These are phyloP conservation scores for Xylaria curta DNA, from an alignment of 495 filamentous ascomycete species.

Conservation along the genomic window DNA sequence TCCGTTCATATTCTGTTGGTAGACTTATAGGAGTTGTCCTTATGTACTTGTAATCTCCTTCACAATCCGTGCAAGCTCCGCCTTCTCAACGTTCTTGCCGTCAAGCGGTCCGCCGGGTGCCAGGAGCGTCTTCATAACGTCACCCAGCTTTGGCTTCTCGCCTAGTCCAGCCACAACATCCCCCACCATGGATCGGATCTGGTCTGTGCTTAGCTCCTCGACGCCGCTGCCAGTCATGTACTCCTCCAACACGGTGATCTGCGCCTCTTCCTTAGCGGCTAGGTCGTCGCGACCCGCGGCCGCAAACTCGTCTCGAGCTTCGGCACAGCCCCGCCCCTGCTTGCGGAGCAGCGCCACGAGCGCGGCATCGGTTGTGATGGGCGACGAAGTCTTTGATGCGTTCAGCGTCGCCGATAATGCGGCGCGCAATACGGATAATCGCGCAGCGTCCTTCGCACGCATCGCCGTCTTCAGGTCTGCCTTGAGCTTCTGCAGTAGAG, in stretches of 20 bases:
- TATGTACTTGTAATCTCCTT: slow-evolving; percentile 35
- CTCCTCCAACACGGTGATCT: slow-evolving; percentile 54
- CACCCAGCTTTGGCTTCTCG: slow-evolving; percentile 35
- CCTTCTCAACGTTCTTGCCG: slow-evolving; percentile 48
- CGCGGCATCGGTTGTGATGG: slow-evolving; percentile 62
- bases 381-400: slow-evolving; percentile 61
- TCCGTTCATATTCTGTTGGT: not conserved
- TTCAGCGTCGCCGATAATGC: slow-evolving; percentile 61
- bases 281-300: slow-evolving; percentile 60
- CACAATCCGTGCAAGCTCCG: slow-evolving; percentile 40
- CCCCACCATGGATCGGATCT: slow-evolving; percentile 48
- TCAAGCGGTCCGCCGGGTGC: slow-evolving; percentile 44
- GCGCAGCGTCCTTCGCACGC: slow-evolving; percentile 61
- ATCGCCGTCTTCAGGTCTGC: slow-evolving; percentile 66
- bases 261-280: slow-evolving; percentile 59
- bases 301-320: slow-evolving; percentile 55
- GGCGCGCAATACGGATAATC: slow-evolving; percentile 61
- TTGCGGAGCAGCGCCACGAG: slow-evolving; percentile 61
- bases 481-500: slow-evolving; percentile 54
- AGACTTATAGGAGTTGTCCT: not conserved
- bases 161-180: slow-evolving; percentile 43
- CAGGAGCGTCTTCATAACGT: slow-evolving; percentile 48
- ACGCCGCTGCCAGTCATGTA: slow-evolving; percentile 55
- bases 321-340: slow-evolving; percentile 44
- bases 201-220: slow-evolving; percentile 45